Evolutionary conservation across 2,329 filamentous ascomycete genomes (phyloP).

Genomic region (Ascochyta fabae): DNA sequence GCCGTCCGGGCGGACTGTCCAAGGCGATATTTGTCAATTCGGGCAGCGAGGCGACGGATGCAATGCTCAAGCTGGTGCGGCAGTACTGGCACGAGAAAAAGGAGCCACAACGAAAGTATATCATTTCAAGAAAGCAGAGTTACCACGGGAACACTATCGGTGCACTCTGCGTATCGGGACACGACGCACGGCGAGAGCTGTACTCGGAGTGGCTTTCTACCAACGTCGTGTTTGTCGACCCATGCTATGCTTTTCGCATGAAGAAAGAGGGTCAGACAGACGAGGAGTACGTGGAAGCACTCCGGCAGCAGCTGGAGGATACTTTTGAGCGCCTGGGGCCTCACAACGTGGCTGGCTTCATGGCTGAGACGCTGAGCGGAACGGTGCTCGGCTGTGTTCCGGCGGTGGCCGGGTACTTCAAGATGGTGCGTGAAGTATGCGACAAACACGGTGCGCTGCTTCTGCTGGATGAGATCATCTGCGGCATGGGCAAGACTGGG

Average conservation of each 20-base stretch:
- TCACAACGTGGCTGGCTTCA: slow-evolving; percentile 56
- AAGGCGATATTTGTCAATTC: slow-evolving; percentile 64
- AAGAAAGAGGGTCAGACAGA: slow-evolving; percentile 60
- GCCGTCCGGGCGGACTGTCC: too few relatives aligned
- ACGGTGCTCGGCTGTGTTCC: slow-evolving; percentile 57
- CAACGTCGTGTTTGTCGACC: slow-evolving; percentile 67
- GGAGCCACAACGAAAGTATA: slow-evolving; percentile 59
- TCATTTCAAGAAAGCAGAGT: slow-evolving; percentile 67
- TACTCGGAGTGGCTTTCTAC: slow-evolving; percentile 66
- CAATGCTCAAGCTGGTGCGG: slow-evolving; percentile 56
- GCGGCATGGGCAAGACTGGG: slow-evolving; percentile 38
- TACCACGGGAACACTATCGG: slow-evolving; percentile 76
- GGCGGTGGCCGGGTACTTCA: slow-evolving; percentile 60
- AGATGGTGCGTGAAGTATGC: slow-evolving; percentile 61
- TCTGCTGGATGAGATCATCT: slow-evolving; percentile 58
- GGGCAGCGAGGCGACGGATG: slow-evolving; percentile 59
- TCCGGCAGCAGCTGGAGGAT: slow-evolving; percentile 69
- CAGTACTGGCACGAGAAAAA: slow-evolving; percentile 61
- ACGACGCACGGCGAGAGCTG: slow-evolving; percentile 62
- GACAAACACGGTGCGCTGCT: slow-evolving; percentile 62
- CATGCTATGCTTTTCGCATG: slow-evolving; percentile 69
- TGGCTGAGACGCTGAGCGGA: slow-evolving; percentile 34
- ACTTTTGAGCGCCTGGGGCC: slow-evolving; percentile 64
- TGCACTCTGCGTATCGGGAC: slow-evolving; percentile 67
- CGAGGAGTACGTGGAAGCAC: slow-evolving; percentile 63